phyloP scores from a whole-genome alignment of 192 early-diverging fungal species.

The Podila epicladia region DNA sequence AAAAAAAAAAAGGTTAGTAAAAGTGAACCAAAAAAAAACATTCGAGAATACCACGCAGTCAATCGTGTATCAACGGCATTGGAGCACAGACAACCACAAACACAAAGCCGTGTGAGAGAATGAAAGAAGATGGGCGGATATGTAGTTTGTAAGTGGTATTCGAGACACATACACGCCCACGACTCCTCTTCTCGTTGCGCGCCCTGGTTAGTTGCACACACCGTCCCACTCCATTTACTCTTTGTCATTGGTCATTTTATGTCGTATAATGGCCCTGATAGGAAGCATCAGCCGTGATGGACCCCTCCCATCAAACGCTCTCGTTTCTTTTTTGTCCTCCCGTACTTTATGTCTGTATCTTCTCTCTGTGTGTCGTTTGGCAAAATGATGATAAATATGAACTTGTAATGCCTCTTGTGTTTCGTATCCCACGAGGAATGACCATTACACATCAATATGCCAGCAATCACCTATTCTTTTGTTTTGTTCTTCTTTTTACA shows the following conservation, averaged over 20 bases:
- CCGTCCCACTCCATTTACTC: not conserved
- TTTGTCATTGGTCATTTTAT: not conserved
- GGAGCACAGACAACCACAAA: not conserved
- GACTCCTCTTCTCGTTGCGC: too few relatives aligned
- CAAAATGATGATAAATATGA: conserved; percentile 5
- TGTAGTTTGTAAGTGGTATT: too few relatives aligned
- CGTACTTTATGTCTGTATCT: not conserved
- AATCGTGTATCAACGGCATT: not conserved
- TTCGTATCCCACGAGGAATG: not conserved
- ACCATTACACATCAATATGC: too few relatives aligned
- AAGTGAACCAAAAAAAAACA: not conserved
- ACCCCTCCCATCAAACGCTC: not conserved
- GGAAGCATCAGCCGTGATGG: not conserved
- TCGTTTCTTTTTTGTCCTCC: not conserved
- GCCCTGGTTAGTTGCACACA: not conserved
- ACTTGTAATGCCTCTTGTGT: not conserved
- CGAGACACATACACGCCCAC: too few relatives aligned
- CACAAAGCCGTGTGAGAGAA: too few relatives aligned
- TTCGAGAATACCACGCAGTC: not conserved
- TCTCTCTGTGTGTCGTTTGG: not conserved
- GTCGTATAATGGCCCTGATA: not conserved
- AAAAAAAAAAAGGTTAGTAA: conserved; percentile 2
- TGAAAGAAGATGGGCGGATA: too few relatives aligned
- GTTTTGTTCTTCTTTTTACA: too few relatives aligned
- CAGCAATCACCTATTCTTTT: too few relatives aligned